These are phyloP conservation scores for Camillea tinctor DNA, from an alignment of 2,329 filamentous ascomycete genomes.

Conservation along the genomic window DNA sequence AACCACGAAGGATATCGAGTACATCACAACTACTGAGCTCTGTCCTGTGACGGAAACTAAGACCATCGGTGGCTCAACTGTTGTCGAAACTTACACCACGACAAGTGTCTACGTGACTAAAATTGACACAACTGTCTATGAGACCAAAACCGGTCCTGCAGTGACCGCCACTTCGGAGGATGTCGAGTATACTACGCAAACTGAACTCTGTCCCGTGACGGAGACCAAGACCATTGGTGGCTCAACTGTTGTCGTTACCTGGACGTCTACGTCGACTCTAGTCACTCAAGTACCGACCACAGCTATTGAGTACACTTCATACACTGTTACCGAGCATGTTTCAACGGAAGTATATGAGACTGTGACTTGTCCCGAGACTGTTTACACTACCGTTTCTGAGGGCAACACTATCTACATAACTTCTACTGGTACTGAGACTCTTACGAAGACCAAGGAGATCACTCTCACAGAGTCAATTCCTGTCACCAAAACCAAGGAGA, in stretches of 20 bases:
- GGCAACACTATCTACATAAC: conserved; percentile 42
- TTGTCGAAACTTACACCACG: conserved; percentile 42
- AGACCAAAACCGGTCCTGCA: conserved; percentile 35
- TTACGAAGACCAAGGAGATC: conserved; percentile 37
- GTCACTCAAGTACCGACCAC: conserved; percentile 31
- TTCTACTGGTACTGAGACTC: conserved; percentile 42
- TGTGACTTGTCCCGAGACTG: conserved; percentile 39
- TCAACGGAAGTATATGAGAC: conserved; percentile 35
- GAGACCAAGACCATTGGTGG: conserved; percentile 43
- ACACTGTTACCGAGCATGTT: conserved; percentile 29
- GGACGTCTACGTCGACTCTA: conserved; percentile 38
- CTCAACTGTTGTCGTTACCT: conserved; percentile 37
- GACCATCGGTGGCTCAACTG: conserved; percentile 36
- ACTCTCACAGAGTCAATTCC: conserved; percentile 40
- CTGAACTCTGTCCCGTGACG: conserved; percentile 44
- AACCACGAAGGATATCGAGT: conserved; percentile 37
- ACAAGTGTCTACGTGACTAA: conserved; percentile 40
- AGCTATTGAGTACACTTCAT: conserved; percentile 32
- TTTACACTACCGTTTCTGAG: conserved; percentile 43
- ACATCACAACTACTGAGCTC: conserved; percentile 44
- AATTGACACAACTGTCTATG: conserved; percentile 31
- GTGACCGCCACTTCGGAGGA: conserved; percentile 38
- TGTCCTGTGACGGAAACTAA: conserved; percentile 43
- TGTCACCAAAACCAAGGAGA: conserved; percentile 38
- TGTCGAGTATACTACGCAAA: conserved; percentile 42